These are phyloP conservation scores for Pestalotiopsis sp. DNA, from an alignment of 2,329 filamentous ascomycete genomes.

Conservation along the genomic window DNA sequence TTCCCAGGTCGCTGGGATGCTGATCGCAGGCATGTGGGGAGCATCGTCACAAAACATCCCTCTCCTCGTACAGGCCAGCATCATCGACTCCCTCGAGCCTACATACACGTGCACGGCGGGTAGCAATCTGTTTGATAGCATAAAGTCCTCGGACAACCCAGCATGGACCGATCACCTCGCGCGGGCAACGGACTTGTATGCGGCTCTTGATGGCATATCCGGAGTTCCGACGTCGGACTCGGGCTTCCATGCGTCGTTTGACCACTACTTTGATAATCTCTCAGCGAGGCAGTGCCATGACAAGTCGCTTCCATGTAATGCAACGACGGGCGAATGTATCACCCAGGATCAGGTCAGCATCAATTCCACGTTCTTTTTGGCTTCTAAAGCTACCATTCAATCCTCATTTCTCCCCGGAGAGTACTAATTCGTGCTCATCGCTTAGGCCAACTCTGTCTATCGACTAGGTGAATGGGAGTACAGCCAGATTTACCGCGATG, in stretches of 20 bases:
- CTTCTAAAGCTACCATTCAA: not conserved
- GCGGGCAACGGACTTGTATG: slow-evolving; percentile 56
- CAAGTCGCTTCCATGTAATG: slow-evolving; percentile 71
- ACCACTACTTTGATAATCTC: slow-evolving; percentile 86
- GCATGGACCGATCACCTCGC: slow-evolving; percentile 68
- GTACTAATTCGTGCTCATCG: not conserved
- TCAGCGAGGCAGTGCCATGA: slow-evolving; percentile 77
- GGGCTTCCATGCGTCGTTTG: slow-evolving; percentile 72
- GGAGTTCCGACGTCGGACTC: slow-evolving; percentile 58
- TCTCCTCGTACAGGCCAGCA: slow-evolving; percentile 53
- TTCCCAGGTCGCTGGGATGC: slow-evolving; percentile 76
- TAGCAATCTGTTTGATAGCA: slow-evolving; percentile 40
- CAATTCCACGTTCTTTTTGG: too few species aligned
- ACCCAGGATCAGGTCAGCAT: slow-evolving; percentile 49
- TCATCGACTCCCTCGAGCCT: slow-evolving; percentile 75
- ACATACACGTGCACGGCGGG: slow-evolving; percentile 67
- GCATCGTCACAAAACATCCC: slow-evolving; percentile 40
- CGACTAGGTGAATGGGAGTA: slow-evolving; percentile 82
- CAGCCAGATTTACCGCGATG: slow-evolving; percentile 74
- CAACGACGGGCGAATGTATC: slow-evolving; percentile 56
- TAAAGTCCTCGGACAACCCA: slow-evolving; percentile 46
- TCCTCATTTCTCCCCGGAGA: not conserved
- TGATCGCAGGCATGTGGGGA: slow-evolving; percentile 71
- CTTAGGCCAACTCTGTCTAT: slow-evolving; percentile 68
- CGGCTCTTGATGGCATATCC: slow-evolving; percentile 66